Conservation (phyloP, 2,329 filamentous ascomycete genomes). For the Rutstroemia sydowiana region DNA sequence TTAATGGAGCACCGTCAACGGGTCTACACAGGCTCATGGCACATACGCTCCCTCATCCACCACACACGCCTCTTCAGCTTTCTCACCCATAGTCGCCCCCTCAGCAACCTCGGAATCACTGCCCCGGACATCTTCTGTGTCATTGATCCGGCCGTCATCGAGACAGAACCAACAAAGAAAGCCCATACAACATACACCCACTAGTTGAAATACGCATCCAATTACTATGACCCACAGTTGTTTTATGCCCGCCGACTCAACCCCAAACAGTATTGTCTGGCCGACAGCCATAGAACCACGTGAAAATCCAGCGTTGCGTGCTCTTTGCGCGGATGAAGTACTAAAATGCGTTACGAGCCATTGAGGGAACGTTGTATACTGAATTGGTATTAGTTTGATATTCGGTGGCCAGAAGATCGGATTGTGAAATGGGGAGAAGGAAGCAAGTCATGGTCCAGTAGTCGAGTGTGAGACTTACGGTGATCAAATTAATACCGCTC, state of each 20-base stretch:
- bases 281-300: not conserved
- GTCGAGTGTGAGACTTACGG: not conserved
- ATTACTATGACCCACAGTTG: not conserved
- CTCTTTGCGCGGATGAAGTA: not conserved
- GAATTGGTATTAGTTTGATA: not conserved
- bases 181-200: not conserved
- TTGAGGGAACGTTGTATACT: not conserved
- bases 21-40: too few relatives aligned
- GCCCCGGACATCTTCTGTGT: too few relatives aligned
- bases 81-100: too few relatives aligned
- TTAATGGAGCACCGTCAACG: too few relatives aligned
- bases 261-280: not conserved
- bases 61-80: too few relatives aligned
- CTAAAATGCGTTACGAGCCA: not conserved
- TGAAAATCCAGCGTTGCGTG: not conserved
- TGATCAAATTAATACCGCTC: not conserved
- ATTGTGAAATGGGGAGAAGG: not conserved
- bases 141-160: too few relatives aligned
- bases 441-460: too few relatives aligned
- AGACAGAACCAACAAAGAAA: not conserved
- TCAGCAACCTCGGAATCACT: too few relatives aligned
- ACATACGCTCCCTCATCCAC: too few relatives aligned
- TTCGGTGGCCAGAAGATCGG: not conserved
- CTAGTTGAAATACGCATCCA: not conserved
- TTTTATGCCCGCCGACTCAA: not conserved